Conservation (phyloP, 129 eudicot species). For the Glebionis coronaria region DNA sequence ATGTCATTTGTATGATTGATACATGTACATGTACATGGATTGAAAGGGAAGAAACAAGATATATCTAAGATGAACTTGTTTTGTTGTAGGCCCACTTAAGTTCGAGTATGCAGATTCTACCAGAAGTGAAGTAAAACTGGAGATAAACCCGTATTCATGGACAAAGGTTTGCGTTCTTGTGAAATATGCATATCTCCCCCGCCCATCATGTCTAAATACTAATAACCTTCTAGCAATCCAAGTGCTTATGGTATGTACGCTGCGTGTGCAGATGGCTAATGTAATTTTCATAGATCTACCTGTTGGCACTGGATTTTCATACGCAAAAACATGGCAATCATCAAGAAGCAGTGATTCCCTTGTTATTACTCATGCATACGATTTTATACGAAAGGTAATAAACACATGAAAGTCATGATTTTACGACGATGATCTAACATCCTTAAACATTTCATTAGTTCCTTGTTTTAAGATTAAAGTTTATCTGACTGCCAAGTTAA, state of each 20-base stretch:
- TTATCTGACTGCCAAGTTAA: too few relatives aligned
- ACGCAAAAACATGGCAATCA: constrained; percentile 25
- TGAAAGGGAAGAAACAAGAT: too few relatives aligned
- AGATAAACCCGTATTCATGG: constrained; percentile 37
- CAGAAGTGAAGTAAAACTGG: constrained; percentile 31
- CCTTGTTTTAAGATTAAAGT: too few relatives aligned
- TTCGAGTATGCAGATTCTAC: constrained; percentile 17
- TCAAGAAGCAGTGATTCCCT: constrained; percentile 22
- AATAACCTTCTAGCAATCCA: not conserved
- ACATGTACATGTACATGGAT: too few relatives aligned
- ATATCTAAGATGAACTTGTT: not conserved
- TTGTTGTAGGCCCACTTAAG: constrained; percentile 22
- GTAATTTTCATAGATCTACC: constrained; percentile 36
- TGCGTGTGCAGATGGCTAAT: constrained; percentile 17
- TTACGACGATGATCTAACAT: too few relatives aligned
- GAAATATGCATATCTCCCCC: constrained; percentile 8
- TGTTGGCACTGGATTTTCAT: constrained; percentile 39
- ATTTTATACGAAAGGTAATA: constrained; percentile 28
- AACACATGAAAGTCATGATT: not conserved
- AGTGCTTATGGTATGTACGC: not conserved
- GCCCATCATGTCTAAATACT: not conserved
- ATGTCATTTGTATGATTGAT: too few relatives aligned
- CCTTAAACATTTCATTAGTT: too few relatives aligned
- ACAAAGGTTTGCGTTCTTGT: constrained; percentile 24
- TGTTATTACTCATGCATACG: constrained; percentile 20